Evolutionary conservation across 2,329 filamentous ascomycete species (phyloP).

Genomic region (Cyclaneusma minus): DNA sequence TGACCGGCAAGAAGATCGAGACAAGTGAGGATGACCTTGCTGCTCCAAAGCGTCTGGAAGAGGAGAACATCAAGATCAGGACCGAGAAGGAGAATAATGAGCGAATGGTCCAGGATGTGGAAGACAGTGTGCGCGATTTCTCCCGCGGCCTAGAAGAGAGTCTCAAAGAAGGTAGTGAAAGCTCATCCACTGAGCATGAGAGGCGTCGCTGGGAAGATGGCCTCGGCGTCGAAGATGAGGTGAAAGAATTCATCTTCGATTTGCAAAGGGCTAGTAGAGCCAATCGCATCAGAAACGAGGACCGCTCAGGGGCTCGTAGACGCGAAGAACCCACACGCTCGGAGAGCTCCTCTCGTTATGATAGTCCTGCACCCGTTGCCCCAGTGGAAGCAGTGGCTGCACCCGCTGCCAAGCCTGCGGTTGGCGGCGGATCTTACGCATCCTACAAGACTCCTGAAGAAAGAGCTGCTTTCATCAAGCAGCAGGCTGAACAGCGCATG

Average conservation of each 20-base stretch:
- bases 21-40: constrained; percentile 55
- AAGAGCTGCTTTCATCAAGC: constrained; percentile 87
- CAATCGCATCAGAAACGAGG: constrained; percentile 48
- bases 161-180: constrained; percentile 66
- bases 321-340: constrained; percentile 24
- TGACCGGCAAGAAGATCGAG: constrained; percentile 71
- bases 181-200: constrained; percentile 74
- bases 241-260: constrained; percentile 96
- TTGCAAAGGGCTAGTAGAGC: constrained; percentile 75
- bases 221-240: constrained; percentile 88
- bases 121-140: constrained; percentile 88
- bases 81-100: constrained; percentile 89
- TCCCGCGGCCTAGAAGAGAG: constrained; percentile 70
- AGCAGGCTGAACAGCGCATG: constrained; percentile 94
- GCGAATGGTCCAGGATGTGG: constrained; percentile 89
- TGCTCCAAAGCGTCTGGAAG: constrained; percentile 72
- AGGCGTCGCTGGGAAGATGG: constrained; percentile 89
- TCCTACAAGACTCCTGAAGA: constrained; percentile 87
- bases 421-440: constrained; percentile 53
- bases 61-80: constrained; percentile 67
- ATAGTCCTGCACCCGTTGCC: constrained; percentile 20
- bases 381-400: constrained; percentile 14
- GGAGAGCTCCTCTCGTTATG: constrained; percentile 12
- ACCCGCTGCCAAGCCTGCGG: constrained; percentile 30
- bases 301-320: constrained; percentile 27